Percentiles rank a stretch among this genome's conserved stretches.
Evolutionary conservation across 2,329 filamentous ascomycete genomes (phyloP).

Genomic region (Ceratocystis albifundus): DNA sequence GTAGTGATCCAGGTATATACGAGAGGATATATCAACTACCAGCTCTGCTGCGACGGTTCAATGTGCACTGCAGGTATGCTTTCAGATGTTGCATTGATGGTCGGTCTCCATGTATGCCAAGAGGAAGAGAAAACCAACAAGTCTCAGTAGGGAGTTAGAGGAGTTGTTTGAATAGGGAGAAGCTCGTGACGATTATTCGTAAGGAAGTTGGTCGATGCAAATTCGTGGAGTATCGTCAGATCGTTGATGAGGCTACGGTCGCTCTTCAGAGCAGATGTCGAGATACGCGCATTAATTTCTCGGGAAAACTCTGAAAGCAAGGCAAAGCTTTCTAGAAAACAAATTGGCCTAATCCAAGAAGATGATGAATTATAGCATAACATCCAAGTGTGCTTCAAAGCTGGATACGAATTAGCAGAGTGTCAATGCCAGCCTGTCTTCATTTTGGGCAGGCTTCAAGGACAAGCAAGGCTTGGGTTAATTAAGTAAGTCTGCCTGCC

Average conservation of each 20-base stretch:
- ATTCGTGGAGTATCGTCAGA: neutral
- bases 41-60: neutral
- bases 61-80: neutral
- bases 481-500: neutral
- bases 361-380: neutral
- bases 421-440: slow-evolving; percentile 8
- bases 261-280: neutral
- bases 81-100: neutral
- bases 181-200: no score
- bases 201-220: neutral
- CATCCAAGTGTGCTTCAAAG: neutral
- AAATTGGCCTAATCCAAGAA: neutral
- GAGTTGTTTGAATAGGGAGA: neutral
- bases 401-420: neutral
- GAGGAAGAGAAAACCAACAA: no score
- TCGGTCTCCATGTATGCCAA: neutral
- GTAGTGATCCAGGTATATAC: neutral
- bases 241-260: neutral
- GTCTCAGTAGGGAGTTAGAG: neutral
- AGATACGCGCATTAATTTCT: neutral
- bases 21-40: neutral
- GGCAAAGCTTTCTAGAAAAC: neutral
- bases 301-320: neutral
- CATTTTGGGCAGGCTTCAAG: neutral
- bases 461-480: neutral